Conservation (phyloP, 1,139 yeast genomes). For the Candida dubliniensis region DNA sequence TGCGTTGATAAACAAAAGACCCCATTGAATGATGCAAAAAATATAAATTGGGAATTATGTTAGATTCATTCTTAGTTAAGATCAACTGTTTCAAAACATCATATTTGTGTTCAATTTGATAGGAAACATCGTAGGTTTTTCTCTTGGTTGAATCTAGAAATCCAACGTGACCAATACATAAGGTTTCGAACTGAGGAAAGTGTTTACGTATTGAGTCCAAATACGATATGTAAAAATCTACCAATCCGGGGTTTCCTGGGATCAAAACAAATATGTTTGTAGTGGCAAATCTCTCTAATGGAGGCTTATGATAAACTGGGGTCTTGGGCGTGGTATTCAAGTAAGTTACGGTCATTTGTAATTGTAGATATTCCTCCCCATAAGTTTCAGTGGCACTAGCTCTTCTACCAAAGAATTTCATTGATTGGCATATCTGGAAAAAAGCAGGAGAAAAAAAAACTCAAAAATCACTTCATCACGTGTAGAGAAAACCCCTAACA, state of each 20-base stretch:
- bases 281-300: slow-evolving; percentile 6
- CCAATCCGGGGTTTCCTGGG: slow-evolving; percentile 71
- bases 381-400: not conserved
- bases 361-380: not conserved
- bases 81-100: slow-evolving; percentile 36
- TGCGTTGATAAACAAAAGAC: slow-evolving; percentile 54
- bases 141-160: slow-evolving; percentile 28
- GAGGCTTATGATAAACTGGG: slow-evolving; percentile 25
- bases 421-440: no score
- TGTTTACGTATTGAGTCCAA: slow-evolving; percentile 42
- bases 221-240: slow-evolving; percentile 56
- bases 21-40: slow-evolving; percentile 67
- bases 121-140: slow-evolving; percentile 39
- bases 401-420: no score
- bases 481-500: no score
- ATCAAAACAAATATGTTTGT: slow-evolving; percentile 45
- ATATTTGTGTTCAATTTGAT: slow-evolving; percentile 53
- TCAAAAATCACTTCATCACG: no score
- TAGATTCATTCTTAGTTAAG: slow-evolving; percentile 12
- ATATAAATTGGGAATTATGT: slow-evolving; percentile 33
- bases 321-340: slow-evolving; percentile 25
- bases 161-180: slow-evolving; percentile 60
- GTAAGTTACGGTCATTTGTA: slow-evolving; percentile 7
- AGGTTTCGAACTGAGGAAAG: slow-evolving; percentile 47
- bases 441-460: no score